Evolutionary conservation across 768 basidiomycete genomes (phyloP).

Genomic region (Hygrophoropsis aurantiaca): DNA sequence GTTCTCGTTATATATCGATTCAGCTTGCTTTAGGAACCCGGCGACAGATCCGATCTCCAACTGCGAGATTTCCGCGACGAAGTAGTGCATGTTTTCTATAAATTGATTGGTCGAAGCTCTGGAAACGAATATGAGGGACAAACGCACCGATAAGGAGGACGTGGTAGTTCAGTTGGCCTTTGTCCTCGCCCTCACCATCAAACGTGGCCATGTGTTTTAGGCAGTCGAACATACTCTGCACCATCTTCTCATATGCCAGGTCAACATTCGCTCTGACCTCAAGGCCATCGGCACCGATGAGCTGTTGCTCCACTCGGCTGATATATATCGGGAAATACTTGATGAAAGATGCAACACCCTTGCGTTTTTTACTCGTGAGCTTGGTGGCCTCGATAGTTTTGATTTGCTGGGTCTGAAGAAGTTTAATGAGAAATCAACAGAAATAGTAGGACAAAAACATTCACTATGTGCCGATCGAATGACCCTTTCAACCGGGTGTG

Average conservation of each 20-base stretch:
- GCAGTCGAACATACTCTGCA: constrained; percentile 88
- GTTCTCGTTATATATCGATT: constrained; percentile 88
- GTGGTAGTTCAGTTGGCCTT: constrained; percentile 95
- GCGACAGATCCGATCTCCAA: constrained; percentile 65
- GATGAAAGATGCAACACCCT: constrained; percentile 89
- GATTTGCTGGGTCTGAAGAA: constrained; percentile 76
- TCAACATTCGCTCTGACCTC: constrained; percentile 80
- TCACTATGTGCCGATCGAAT: constrained; percentile 75
- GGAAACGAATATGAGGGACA: background rate
- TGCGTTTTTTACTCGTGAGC: constrained; percentile 87
- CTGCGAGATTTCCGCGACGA: constrained; percentile 77
- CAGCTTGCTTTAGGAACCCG: constrained; percentile 68
- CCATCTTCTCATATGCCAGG: constrained; percentile 82
- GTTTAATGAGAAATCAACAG: background rate
- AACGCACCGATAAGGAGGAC: constrained; percentile 88
- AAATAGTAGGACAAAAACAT: constrained; percentile 16
- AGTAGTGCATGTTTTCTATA: constrained; percentile 95
- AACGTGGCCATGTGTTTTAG: constrained; percentile 95
- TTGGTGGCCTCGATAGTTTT: constrained; percentile 89
- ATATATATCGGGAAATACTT: constrained; percentile 92
- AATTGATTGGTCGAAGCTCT: constrained; percentile 1
- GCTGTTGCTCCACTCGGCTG: constrained; percentile 78
- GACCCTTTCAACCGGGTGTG: constrained; percentile 72
- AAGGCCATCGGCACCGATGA: constrained; percentile 71
- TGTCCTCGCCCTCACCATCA: constrained; percentile 91